Conservation (phyloP, 2,329 filamentous ascomycete species). For the Ophiostoma angusticollis region DNA sequence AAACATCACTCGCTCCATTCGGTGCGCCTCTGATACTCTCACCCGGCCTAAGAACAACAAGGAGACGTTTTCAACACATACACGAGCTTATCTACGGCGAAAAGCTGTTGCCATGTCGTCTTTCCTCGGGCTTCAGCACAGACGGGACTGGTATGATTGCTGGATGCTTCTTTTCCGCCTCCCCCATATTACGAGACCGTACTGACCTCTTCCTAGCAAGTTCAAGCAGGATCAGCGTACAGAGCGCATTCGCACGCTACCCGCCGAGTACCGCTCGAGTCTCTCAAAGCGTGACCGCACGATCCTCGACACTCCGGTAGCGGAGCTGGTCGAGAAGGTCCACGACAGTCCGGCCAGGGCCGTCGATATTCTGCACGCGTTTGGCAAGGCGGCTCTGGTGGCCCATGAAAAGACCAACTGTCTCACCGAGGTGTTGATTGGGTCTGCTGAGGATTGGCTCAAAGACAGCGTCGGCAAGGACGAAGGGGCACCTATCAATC, state of each 20-base stretch:
- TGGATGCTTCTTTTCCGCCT: not conserved
- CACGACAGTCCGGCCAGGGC: slow-evolving; percentile 55
- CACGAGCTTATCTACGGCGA: too few relatives aligned
- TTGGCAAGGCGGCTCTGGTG: slow-evolving; percentile 73
- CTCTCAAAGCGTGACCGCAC: slow-evolving; percentile 52
- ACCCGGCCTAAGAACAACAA: too few relatives aligned
- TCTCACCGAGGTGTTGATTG: slow-evolving; percentile 73
- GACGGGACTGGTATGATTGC: slow-evolving; percentile 12
- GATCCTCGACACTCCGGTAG: slow-evolving; percentile 61
- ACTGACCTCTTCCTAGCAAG: slow-evolving; percentile 39
- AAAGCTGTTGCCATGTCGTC: slow-evolving; percentile 7
- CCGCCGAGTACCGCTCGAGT: slow-evolving; percentile 46
- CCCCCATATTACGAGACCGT: slow-evolving; percentile 17
- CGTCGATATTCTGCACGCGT: slow-evolving; percentile 65
- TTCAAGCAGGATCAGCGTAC: slow-evolving; percentile 68
- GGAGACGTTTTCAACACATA: too few relatives aligned
- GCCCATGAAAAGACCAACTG: slow-evolving; percentile 84
- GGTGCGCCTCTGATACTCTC: too few relatives aligned
- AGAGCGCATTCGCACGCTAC: slow-evolving; percentile 53
- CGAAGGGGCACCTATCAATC: slow-evolving; percentile 43
- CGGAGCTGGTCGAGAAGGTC: slow-evolving; percentile 64
- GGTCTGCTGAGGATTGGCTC: slow-evolving; percentile 64
- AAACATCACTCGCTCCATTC: too few relatives aligned
- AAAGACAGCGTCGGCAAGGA: slow-evolving; percentile 3
- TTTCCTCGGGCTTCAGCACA: slow-evolving; percentile 11